Percentiles rank a stretch among this genome's conserved stretches.
Evolutionary conservation across 192 early-diverging fungal genomes (phyloP).

Genomic region (Spinellus fusiger): DNA sequence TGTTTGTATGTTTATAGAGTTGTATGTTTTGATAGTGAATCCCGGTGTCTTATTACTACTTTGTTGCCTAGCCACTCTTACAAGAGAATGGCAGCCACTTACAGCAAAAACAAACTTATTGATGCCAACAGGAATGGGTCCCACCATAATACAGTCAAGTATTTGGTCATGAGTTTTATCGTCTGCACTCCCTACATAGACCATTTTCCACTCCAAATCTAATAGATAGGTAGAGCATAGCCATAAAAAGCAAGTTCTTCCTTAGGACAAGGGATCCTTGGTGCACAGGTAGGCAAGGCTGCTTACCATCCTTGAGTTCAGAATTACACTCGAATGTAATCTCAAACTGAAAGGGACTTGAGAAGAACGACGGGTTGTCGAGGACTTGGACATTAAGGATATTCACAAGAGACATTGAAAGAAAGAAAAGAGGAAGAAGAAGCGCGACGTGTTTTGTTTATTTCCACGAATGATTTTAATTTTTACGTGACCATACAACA

Average conservation of each 20-base stretch:
- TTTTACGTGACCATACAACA: too few relatives aligned
- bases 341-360: constrained; percentile 83
- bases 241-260: background rate
- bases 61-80: too few relatives aligned
- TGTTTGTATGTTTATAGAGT: too few relatives aligned
- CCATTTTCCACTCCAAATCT: constrained; percentile 96
- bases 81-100: constrained; percentile 10
- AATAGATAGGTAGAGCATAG: background rate
- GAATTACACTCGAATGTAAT: constrained; percentile 96
- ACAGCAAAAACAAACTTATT: constrained; percentile 93
- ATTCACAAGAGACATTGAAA: constrained; percentile 72
- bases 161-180: constrained; percentile 83
- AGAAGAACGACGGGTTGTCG: constrained; percentile 81
- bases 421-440: constrained; percentile 19
- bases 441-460: background rate
- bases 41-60: too few relatives aligned
- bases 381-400: constrained; percentile 79
- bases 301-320: constrained; percentile 77
- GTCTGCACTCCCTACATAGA: constrained; percentile 91
- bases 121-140: constrained; percentile 91
- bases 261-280: background rate
- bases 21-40: too few relatives aligned
- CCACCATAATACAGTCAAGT: constrained; percentile 92
- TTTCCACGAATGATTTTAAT: background rate
- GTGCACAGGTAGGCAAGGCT: background rate